Evolutionary conservation across 2,329 filamentous ascomycete species (phyloP).

Genomic region (Paecilomyces formosus): DNA sequence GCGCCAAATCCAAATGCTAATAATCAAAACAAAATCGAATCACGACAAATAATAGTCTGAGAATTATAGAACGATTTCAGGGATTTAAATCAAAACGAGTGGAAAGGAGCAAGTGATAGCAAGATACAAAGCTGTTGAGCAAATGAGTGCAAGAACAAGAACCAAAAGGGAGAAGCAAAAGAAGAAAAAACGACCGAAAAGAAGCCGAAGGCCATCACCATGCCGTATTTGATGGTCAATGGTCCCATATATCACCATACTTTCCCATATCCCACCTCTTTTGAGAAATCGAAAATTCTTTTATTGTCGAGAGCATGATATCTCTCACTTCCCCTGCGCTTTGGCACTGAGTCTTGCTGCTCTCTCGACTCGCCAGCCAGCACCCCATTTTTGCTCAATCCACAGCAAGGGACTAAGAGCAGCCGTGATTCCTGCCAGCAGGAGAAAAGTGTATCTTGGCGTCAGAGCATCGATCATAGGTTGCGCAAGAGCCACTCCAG

Average conservation of each 20-base stretch:
- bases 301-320: neutral
- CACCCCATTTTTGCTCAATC: conserved; percentile 19
- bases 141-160: neutral
- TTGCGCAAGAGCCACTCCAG: conserved; percentile 22
- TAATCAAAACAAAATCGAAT: neutral
- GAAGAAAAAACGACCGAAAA: neutral
- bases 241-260: neutral
- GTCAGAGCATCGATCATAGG: conserved; percentile 23
- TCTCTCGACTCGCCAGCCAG: conserved; percentile 19
- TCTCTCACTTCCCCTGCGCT: neutral
- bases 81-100: neutral
- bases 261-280: neutral
- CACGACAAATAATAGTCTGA: neutral
- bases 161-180: neutral
- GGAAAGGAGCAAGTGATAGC: neutral
- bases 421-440: conserved; percentile 21
- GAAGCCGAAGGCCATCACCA: neutral
- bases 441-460: conserved; percentile 19
- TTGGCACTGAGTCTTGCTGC: conserved; percentile 2
- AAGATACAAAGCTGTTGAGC: neutral
- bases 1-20: neutral
- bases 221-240: neutral
- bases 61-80: neutral
- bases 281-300: neutral
- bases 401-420: conserved; percentile 15